phyloP scores from a whole-genome alignment of 805 yeast species.

The Priceomyces haplophilus region DNA sequence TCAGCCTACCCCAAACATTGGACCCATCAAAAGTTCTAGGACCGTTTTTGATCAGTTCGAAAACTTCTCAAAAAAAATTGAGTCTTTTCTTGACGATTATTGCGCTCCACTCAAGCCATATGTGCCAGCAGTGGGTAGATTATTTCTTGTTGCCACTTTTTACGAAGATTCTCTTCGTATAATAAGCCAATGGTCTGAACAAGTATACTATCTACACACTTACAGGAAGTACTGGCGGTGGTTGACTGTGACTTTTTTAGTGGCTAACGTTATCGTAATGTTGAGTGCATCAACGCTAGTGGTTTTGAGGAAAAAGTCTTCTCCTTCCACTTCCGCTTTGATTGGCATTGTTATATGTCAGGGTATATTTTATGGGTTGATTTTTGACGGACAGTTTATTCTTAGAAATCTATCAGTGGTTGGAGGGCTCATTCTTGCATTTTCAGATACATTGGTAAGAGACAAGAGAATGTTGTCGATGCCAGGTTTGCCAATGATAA shows the following conservation, averaged over 20 bases:
- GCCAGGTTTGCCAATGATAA: constrained; percentile 76
- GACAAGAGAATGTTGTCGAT: constrained; percentile 62
- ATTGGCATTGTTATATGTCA: constrained; percentile 72
- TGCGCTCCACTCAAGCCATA: constrained; percentile 58
- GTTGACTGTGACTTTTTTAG: constrained; percentile 70
- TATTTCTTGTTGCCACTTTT: constrained; percentile 89
- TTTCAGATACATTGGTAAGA: constrained; percentile 80
- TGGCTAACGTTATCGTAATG: constrained; percentile 67
- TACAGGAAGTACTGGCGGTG: constrained; percentile 77
- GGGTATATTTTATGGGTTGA: constrained; percentile 84
- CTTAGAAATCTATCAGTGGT: constrained; percentile 84
- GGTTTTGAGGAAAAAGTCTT: constrained; percentile 63
- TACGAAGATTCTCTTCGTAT: constrained; percentile 86
- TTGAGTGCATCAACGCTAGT: constrained; percentile 66
- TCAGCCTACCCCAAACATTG: constrained; percentile 23
- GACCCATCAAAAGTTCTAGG: constrained; percentile 29
- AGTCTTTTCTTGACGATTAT: constrained; percentile 51
- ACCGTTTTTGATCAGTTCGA: constrained; percentile 45
- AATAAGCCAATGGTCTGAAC: constrained; percentile 85
- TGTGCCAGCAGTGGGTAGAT: constrained; percentile 85
- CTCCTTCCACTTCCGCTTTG: constrained; percentile 67
- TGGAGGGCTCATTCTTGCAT: constrained; percentile 87
- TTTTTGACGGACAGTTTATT: constrained; percentile 76
- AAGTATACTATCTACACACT: constrained; percentile 76
- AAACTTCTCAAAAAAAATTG: constrained; percentile 49